Evolutionary conservation across 179 eudicot genomes (phyloP), one percentile per base, ranked within the genome.

Genomic region (Spergularia azorica): DNA sequence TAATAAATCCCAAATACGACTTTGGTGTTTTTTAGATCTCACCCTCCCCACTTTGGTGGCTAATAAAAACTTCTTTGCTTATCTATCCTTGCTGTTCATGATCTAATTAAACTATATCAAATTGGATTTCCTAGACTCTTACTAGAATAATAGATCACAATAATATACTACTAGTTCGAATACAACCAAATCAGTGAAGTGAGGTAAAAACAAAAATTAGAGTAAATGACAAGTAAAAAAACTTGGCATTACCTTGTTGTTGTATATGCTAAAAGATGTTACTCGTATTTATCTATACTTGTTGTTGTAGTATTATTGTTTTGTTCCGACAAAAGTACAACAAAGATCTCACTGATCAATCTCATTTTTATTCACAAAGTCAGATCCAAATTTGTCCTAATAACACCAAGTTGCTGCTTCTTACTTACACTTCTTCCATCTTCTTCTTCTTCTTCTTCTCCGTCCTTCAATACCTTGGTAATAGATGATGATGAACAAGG

Each of bases 331-430:
- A 50, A 72, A 73, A 74, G 60, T 69, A 71, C 82, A 80, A 38
- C 77, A 83, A 43, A 84, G 77, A 88, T 88, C 89, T 90, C 87
- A 87, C 90, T 88, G 69, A 77, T 26, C 80, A 80, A 20, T 16
- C 77, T 81, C 86, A 88, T 87, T 87, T 76, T 74, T 85, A 77
- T 85, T 91, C 90, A 89, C 79, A 92, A 77, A 83, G 91, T 88
- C 91, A 92, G 92, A 87, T 92, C 97, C 71, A 88, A 86, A 71
- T 69, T 79, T 66, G 81, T 77, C 83, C 77, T 79, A 79, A 74
- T 76, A 43, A 43, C 48, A 26, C 32, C 32, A 43, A 4, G 6
- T 4, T 43, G 48, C 48, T 43, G 5, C 5, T 74, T 83, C 18
- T 57, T 82, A 26, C 64, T 70, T 32, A 67, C 72, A 67, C 75